phyloP scores from a whole-genome alignment of 2,329 filamentous ascomycete species.

The Fonsecaea pedrosoi region DNA sequence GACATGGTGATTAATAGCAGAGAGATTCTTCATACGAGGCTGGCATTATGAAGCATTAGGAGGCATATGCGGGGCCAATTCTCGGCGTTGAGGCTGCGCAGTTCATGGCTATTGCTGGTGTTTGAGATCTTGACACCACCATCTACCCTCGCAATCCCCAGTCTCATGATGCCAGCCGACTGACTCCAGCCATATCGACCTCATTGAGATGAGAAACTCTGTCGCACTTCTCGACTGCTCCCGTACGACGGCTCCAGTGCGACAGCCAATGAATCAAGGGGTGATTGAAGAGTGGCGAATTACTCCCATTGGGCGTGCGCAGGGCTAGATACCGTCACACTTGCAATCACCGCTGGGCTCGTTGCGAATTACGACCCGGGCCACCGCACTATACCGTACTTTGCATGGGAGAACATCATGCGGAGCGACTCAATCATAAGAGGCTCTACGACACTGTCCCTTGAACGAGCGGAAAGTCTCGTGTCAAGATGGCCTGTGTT shows the following conservation, averaged over 20 bases:
- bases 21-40: too few relatives aligned
- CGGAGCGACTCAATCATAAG: neutral
- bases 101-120: neutral
- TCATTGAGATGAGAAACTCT: neutral
- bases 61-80: neutral
- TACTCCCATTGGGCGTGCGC: neutral
- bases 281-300: neutral
- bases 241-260: neutral
- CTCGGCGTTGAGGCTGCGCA: neutral
- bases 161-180: neutral
- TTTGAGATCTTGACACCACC: neutral
- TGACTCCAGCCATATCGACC: neutral
- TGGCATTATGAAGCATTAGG: neutral
- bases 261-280: neutral
- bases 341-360: conserved; percentile 1
- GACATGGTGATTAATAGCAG: neutral
- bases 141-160: neutral
- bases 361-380: neutral
- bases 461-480: neutral
- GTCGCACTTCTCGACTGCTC: neutral
- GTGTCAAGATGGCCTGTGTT: neutral
- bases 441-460: neutral
- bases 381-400: neutral
- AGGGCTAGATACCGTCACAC: neutral
- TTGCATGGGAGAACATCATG: neutral